Conservation (phyloP, 306 rosid genomes). For the Acacia crassicarpa region DNA sequence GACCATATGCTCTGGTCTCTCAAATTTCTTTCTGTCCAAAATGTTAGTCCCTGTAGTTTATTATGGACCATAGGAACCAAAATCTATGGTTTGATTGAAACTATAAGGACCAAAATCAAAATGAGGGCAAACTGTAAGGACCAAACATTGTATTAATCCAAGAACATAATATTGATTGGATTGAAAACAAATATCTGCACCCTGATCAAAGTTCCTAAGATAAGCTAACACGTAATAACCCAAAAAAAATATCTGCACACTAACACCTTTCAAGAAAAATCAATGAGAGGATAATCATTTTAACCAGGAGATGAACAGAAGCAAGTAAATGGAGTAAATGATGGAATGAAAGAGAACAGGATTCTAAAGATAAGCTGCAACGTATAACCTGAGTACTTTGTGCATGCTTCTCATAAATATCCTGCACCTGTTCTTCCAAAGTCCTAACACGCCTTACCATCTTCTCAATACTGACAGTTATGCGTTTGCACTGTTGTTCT, state of each 20-base stretch:
- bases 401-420: constrained; percentile 61
- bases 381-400: constrained; percentile 70
- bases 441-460: constrained; percentile 40
- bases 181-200: background rate
- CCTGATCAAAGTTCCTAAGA: background rate
- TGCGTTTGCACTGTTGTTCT: constrained; percentile 56
- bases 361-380: constrained; percentile 8
- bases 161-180: background rate
- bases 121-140: too few species aligned
- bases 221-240: background rate
- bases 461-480: constrained; percentile 44
- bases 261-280: background rate
- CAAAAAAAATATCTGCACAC: background rate
- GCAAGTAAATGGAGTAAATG: constrained; percentile 15
- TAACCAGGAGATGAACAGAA: background rate
- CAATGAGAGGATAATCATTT: background rate
- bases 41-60: too few species aligned
- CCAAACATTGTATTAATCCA: too few species aligned
- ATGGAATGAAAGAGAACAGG: background rate
- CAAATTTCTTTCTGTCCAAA: too few species aligned
- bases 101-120: too few species aligned
- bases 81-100: too few species aligned
- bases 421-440: constrained; percentile 66
- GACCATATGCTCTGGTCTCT: too few species aligned
- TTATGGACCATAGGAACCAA: too few species aligned